phyloP scores from a whole-genome alignment of 2,329 filamentous ascomycete species.

The Sphaceloma murrayae region DNA sequence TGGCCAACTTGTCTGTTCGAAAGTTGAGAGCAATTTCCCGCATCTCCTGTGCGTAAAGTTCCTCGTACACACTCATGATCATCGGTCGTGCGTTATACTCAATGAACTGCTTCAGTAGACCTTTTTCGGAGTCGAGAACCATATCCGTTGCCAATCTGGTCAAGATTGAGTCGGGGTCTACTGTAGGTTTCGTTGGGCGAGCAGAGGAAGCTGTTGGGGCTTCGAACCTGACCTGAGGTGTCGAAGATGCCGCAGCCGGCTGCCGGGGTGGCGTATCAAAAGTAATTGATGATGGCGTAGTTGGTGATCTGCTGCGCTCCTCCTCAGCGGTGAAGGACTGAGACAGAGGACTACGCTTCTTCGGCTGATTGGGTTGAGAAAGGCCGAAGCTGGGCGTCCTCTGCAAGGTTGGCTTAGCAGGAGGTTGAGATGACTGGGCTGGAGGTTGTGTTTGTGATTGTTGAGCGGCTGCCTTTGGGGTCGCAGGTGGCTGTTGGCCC shows the following conservation, averaged over 20 bases:
- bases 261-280: conserved; percentile 14
- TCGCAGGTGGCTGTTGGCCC: neutral
- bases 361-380: conserved; percentile 22
- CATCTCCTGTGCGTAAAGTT: conserved; percentile 27
- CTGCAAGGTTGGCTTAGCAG: conserved; percentile 5
- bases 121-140: conserved; percentile 30
- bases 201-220: neutral
- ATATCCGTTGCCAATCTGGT: conserved; percentile 30
- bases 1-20: conserved; percentile 26
- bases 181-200: no score
- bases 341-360: conserved; percentile 28
- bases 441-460: conserved; percentile 1
- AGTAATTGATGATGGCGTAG: neutral
- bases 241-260: conserved; percentile 16
- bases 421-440: neutral
- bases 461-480: neutral
- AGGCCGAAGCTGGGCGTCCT: conserved; percentile 17
- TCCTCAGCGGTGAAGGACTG: conserved; percentile 24
- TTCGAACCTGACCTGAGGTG: conserved; percentile 7
- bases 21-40: conserved; percentile 26
- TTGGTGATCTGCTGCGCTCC: conserved; percentile 8
- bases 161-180: conserved; percentile 26
- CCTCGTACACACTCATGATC: conserved; percentile 28
- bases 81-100: conserved; percentile 32
- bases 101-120: conserved; percentile 38